Conservation (phyloP, 768 basidiomycete genomes). For the Antrodiella citrinella region DNA sequence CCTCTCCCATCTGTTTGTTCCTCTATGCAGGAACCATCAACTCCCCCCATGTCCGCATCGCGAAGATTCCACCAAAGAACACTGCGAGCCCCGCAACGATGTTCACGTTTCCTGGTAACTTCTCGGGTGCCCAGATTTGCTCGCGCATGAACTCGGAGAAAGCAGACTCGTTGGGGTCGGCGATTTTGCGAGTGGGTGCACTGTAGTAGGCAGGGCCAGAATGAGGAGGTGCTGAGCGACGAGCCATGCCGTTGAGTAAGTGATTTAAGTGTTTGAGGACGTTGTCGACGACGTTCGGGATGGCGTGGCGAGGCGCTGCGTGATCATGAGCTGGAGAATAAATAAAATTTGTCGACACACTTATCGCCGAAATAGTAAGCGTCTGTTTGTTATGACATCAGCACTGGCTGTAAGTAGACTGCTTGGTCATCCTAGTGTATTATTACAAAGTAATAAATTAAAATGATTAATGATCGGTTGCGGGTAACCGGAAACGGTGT, state of each 20-base stretch:
- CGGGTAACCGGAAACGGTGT: too few species aligned
- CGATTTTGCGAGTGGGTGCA: constrained; percentile 31
- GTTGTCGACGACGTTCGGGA: neutral
- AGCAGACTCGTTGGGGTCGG: constrained; percentile 55
- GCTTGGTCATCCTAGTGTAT: too few species aligned
- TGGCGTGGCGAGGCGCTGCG: neutral
- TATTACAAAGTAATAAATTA: too few species aligned
- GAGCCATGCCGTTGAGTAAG: constrained; percentile 48
- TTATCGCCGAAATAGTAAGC: too few species aligned
- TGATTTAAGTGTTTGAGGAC: too few species aligned
- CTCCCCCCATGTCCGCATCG: constrained; percentile 71
- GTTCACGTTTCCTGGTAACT: constrained; percentile 65
- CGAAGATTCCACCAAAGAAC: constrained; percentile 64
- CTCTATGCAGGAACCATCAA: constrained; percentile 59
- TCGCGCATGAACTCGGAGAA: constrained; percentile 49
- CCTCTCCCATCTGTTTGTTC: constrained; percentile 4
- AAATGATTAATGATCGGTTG: too few species aligned
- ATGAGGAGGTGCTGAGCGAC: constrained; percentile 52
- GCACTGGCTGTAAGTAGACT: too few species aligned
- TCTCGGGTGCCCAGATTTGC: constrained; percentile 67
- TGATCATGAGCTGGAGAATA: neutral
- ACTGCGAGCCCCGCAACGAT: constrained; percentile 56
- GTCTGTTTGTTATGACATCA: too few species aligned
- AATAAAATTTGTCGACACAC: neutral
- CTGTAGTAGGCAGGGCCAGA: constrained; percentile 48